These are phyloP conservation scores for Podospora fimiseda DNA, from an alignment of 495 filamentous ascomycete species.

Conservation along the genomic window DNA sequence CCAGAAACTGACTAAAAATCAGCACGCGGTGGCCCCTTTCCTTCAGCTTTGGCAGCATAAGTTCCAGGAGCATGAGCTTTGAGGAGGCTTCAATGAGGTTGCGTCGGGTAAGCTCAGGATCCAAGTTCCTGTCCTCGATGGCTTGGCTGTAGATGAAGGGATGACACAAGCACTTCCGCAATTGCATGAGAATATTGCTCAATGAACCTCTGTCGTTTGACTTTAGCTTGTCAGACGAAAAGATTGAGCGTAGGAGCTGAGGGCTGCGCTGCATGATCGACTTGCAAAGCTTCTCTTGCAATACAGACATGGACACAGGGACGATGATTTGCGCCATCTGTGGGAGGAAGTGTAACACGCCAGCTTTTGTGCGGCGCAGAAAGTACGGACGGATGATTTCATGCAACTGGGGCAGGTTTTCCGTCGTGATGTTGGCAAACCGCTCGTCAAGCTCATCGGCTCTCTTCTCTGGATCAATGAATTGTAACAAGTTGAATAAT, in stretches of 20 bases:
- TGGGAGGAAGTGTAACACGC: constrained; percentile 84
- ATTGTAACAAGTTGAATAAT: constrained; percentile 91
- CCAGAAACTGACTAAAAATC: constrained; percentile 93
- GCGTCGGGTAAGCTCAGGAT: constrained; percentile 51
- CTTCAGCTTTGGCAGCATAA: constrained; percentile 85
- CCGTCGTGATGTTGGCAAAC: constrained; percentile 66
- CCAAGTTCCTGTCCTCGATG: constrained; percentile 71
- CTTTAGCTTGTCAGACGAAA: constrained; percentile 58
- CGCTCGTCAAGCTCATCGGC: constrained; percentile 67
- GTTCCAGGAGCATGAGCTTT: constrained; percentile 78
- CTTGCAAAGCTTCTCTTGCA: constrained; percentile 93
- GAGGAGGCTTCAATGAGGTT: constrained; percentile 87
- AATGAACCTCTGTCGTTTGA: constrained; percentile 66
- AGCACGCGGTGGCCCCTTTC: constrained; percentile 87
- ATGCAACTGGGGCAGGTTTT: constrained; percentile 75
- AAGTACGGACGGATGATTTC: constrained; percentile 76
- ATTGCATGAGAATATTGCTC: constrained; percentile 91
- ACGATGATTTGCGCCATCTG: constrained; percentile 92
- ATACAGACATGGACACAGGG: constrained; percentile 81
- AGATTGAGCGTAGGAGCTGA: constrained; percentile 79
- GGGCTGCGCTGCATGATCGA: constrained; percentile 87
- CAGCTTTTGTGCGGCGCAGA: constrained; percentile 70
- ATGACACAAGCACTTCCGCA: constrained; percentile 91
- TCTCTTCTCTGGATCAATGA: constrained; percentile 63
- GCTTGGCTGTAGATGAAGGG: constrained; percentile 86